Base-by-base conservation (phyloP, 2,329 filamentous ascomycete species). In the Chaetomium sp. region DNA sequence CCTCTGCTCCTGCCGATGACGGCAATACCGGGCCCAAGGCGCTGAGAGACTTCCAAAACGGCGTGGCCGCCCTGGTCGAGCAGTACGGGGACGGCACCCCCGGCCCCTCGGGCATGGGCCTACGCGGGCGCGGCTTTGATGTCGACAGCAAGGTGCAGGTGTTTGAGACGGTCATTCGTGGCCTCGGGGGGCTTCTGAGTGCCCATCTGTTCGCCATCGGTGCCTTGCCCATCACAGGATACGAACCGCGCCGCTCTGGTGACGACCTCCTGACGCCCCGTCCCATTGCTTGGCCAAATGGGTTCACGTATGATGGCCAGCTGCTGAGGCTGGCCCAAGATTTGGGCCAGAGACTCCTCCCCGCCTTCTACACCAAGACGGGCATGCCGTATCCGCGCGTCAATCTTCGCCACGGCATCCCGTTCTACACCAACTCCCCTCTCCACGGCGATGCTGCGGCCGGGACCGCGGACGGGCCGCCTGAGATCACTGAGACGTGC, bases 81-180 rank as follows among this genome's bases (percentile, higher is more conserved):
- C 82, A 95, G 71, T 98, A 97, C 75, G 94, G 94, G 4, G 93
- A 97, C 77, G 94, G 93, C 1, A 87, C 87, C 33, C 78, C 82
- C 9, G 89, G 90, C 3, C 81, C 85, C 16, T 82, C 83, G 5
- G 92, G 91, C 7, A 83, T 86, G 73, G 94, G 94, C 3, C 81
- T 84, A 64, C 83, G 92, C 68, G 88, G 88, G 3, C 85, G 87
- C 62, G 95, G 93, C 0, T 99, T 99, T 73, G 92, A 99, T 76
- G 81, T 97, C 49, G 94, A 99, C 77, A 97, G 93, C 80, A 99
- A 98, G 78, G 95, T 99, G 1, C 94, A 99, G 78, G 92, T 99
- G 47, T 99, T 99, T 74, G 95, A 99, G 80, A 98, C 94, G 0
- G 94, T 97, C 42, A 99, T 99, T 71, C 86, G 95, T 65, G 95